Conservation (phyloP, 2,329 filamentous ascomycete species). For the Diaporthe australafricana region DNA sequence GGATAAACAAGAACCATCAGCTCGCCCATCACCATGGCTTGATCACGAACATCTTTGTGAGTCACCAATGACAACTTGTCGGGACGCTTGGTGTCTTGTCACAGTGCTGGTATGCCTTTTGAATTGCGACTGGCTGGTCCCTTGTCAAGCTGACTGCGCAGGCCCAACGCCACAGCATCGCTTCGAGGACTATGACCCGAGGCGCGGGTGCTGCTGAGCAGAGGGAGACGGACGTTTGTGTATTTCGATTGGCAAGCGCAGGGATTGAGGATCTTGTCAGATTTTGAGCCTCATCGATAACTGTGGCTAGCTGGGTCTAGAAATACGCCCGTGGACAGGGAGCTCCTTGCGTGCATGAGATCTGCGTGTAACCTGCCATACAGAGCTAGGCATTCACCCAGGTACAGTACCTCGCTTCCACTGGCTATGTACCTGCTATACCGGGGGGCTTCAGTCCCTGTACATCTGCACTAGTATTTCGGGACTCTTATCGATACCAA, state of each 20-base stretch:
- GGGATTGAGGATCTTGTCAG: not conserved
- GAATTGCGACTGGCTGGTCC: not conserved
- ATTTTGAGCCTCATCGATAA: constrained; percentile 15
- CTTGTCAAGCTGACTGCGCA: not conserved
- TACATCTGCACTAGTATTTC: not conserved
- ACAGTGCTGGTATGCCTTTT: no score
- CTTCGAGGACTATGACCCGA: not conserved
- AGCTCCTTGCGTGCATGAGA: no score
- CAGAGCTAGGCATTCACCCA: no score
- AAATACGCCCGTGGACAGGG: no score
- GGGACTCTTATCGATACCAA: constrained; percentile 35
- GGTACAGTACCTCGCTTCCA: no score
- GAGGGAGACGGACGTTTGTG: not conserved
- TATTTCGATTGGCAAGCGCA: not conserved
- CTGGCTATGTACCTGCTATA: no score
- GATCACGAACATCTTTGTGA: not conserved
- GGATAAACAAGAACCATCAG: no score
- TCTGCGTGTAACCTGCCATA: no score
- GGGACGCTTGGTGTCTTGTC: no score
- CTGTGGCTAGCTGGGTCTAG: not conserved
- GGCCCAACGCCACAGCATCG: not conserved
- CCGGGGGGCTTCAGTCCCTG: not conserved
- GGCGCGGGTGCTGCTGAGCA: not conserved
- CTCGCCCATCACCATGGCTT: not conserved
- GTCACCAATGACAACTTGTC: not conserved